Percentiles rank a stretch among this genome's conserved stretches.
phyloP scores from a whole-genome alignment of 495 filamentous ascomycete genomes.

The Parmelia sp. region DNA sequence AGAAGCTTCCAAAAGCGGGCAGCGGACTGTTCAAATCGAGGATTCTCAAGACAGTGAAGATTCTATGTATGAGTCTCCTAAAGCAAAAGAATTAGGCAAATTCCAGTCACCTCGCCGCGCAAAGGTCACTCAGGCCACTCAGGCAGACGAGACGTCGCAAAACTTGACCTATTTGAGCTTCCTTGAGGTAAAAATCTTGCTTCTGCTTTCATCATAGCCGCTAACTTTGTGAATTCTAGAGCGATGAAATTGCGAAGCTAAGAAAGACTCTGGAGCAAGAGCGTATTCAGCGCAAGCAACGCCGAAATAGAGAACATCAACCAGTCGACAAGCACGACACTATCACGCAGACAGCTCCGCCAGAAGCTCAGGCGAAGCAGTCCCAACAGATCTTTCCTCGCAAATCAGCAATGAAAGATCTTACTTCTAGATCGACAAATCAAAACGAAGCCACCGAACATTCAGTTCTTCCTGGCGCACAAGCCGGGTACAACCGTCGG shows the following conservation, averaged over 20 bases:
- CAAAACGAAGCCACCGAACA: slow-evolving; percentile 7
- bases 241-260: slow-evolving; percentile 43
- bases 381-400: slow-evolving; percentile 33
- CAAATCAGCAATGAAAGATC: slow-evolving; percentile 44
- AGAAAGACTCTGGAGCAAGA: slow-evolving; percentile 47
- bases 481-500: slow-evolving; percentile 31
- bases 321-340: slow-evolving; percentile 3
- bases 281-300: slow-evolving; percentile 42
- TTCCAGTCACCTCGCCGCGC: not conserved
- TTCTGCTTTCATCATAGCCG: not conserved
- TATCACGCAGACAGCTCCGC: not conserved
- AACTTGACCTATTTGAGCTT: slow-evolving; percentile 44
- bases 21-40: slow-evolving; percentile 15
- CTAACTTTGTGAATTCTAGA: slow-evolving; percentile 26
- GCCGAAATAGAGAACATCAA: slow-evolving; percentile 25
- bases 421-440: not conserved
- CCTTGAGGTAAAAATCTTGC: slow-evolving; percentile 35
- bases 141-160: slow-evolving; percentile 22
- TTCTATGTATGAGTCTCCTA: slow-evolving; percentile 1
- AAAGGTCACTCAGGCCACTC: not conserved
- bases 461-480: slow-evolving; percentile 3
- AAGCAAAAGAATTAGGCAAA: slow-evolving; percentile 9
- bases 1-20: slow-evolving; percentile 6
- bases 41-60: slow-evolving; percentile 11
- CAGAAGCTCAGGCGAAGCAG: slow-evolving; percentile 1